Percentiles rank a stretch among this genome's conserved stretches.
These are phyloP conservation scores for Phylloporus arenicola DNA, from an alignment of 768 basidiomycete genomes.

Conservation along the genomic window DNA sequence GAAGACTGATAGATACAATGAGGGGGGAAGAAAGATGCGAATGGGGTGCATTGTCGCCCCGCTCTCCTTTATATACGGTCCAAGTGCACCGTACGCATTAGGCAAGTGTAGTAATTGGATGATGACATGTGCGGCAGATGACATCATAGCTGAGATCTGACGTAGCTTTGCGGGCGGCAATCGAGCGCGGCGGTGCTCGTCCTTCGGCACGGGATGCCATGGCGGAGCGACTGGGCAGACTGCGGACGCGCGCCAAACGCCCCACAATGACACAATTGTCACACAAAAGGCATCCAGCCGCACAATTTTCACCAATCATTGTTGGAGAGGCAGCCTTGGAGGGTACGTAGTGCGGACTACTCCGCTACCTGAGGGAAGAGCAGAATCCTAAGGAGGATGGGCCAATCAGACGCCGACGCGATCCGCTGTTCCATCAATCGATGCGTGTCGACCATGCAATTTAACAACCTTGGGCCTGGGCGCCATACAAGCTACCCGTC, in stretches of 20 bases:
- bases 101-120: constrained; percentile 21
- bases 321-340: neutral
- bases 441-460: neutral
- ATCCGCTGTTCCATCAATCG: neutral
- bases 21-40: constrained; percentile 7
- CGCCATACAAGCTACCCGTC: neutral
- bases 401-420: too few species aligned
- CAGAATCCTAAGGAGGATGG: too few species aligned
- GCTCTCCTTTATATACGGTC: constrained; percentile 24
- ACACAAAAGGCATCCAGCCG: neutral
- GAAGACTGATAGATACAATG: neutral
- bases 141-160: constrained; percentile 27
- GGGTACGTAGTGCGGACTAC: too few species aligned
- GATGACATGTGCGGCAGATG: constrained; percentile 21
- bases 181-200: constrained; percentile 1
- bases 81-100: constrained; percentile 22
- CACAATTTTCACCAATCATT: neutral
- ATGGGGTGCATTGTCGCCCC: neutral
- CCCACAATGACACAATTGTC: neutral
- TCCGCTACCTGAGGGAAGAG: too few species aligned
- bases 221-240: neutral
- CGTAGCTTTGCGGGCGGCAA: constrained; percentile 13
- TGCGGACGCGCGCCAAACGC: neutral
- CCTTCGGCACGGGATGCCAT: neutral
- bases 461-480: neutral